These are phyloP conservation scores for Russula brevipes DNA, from an alignment of 768 basidiomycete species.

Conservation along the genomic window DNA sequence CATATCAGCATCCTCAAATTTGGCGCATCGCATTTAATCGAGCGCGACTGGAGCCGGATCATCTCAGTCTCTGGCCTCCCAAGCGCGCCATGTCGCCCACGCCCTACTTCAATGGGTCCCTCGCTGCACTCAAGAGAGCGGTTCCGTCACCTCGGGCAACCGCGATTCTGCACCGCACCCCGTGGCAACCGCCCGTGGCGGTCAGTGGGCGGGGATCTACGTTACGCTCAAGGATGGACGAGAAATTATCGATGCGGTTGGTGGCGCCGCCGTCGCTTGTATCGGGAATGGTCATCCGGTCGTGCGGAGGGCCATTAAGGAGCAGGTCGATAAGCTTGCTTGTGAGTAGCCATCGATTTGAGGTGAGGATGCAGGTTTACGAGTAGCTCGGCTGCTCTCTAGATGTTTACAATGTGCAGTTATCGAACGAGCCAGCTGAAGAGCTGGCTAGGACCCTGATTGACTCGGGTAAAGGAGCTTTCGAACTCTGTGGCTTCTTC, in stretches of 20 bases:
- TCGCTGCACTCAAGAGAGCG: background rate
- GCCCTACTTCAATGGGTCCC: background rate
- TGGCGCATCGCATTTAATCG: background rate
- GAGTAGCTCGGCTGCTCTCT: background rate
- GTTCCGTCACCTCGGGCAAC: conserved; percentile 8
- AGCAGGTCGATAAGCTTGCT: conserved; percentile 71
- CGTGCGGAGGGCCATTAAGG: conserved; percentile 68
- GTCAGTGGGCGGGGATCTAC: conserved; percentile 59
- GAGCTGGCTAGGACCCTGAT: conserved; percentile 64
- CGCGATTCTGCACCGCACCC: conserved; percentile 44
- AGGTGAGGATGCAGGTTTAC: background rate
- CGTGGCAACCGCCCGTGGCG: conserved; percentile 70
- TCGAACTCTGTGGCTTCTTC: conserved; percentile 63
- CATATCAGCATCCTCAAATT: background rate
- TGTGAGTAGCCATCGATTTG: conserved; percentile 44
- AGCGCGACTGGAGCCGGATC: background rate
- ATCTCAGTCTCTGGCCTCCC: background rate
- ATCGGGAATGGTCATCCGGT: conserved; percentile 70
- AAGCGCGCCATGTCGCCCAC: conserved; percentile 2
- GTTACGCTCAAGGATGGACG: conserved; percentile 65
- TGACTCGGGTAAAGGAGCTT: conserved; percentile 65
- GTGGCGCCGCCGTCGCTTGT: conserved; percentile 81
- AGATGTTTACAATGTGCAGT: conserved; percentile 88
- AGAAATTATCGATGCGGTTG: conserved; percentile 70
- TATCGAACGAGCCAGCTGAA: conserved; percentile 78